Evolutionary conservation across 129 eudicot species (phyloP), one percentile per base, ranked within the genome.

Genomic region (Sambucus nigra): DNA sequence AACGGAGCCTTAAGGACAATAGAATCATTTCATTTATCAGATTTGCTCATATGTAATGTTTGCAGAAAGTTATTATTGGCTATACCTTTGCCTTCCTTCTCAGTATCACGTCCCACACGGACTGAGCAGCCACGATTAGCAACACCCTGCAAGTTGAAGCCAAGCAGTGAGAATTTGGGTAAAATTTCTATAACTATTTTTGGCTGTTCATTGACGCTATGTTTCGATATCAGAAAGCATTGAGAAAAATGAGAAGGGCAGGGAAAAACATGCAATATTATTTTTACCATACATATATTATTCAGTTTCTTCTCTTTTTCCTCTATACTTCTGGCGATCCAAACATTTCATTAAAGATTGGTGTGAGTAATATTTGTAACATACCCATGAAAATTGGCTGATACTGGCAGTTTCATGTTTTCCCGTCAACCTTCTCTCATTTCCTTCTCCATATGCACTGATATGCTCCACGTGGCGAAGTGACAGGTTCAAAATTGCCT

Each of bases 21-120:
- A n/a, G n/a, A n/a, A n/a, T n/a, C n/a, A n/a, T n/a, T n/a, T n/a
- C n/a, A n/a, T n/a, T n/a, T n/a, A n/a, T n/a, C n/a, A n/a, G n/a
- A n/a, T n/a, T n/a, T n/a, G n/a, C n/a, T n/a, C n/a, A n/a, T n/a
- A n/a, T n/a, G n/a, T n/a, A n/a, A n/a, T n/a, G n/a, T n/a, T n/a
- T n/a, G n/a, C 2, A 21, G 11, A 5, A 28, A 12, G 13, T 13
- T 27, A 28, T 2, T 24, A 24, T 2, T 2, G 14, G 25, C 23
- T 55, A 11, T 85, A 84, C 98, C 98, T 84, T 92, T 92, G 74
- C 99, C 99, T 25, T 48, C 71, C 70, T 68, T 76, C 85, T 92
- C 99, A 13, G 99, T 92, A 65, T 92, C 99, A 67, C 99, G 95
- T 1, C 99, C 99, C 69, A 92, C 99, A 67, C 99, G 95, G 66